Percentiles rank a stretch among this genome's conserved stretches.
Conservation (phyloP, 768 basidiomycete species). For the Collybiopsis confluens region DNA sequence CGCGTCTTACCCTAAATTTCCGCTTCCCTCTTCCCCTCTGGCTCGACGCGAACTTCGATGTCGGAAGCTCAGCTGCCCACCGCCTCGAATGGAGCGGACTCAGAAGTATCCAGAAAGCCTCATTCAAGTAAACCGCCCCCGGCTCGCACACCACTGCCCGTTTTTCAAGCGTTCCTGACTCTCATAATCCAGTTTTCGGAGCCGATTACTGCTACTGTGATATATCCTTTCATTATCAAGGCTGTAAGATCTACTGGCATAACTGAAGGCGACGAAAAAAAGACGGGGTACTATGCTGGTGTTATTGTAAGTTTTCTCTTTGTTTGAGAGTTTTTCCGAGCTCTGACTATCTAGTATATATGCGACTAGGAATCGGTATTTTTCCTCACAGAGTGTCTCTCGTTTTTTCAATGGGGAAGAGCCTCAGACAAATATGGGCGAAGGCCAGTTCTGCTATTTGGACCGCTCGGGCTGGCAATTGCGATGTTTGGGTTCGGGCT, state of each 20-base stretch:
- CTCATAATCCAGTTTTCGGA: conserved; percentile 30
- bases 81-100: too few relatives aligned
- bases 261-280: conserved; percentile 13
- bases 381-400: conserved; percentile 22
- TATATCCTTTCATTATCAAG: conserved; percentile 19
- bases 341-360: neutral
- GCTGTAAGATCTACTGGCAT: conserved; percentile 13
- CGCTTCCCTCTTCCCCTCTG: too few relatives aligned
- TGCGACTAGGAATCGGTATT: conserved; percentile 23
- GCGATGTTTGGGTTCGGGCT: conserved; percentile 25
- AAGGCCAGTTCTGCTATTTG: conserved; percentile 24
- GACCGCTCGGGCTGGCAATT: conserved; percentile 23
- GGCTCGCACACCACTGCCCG: conserved; percentile 38
- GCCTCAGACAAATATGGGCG: conserved; percentile 27
- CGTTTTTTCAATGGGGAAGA: conserved; percentile 24
- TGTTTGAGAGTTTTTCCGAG: neutral
- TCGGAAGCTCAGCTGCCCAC: too few relatives aligned
- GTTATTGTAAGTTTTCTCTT: conserved; percentile 12
- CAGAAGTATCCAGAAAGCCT: too few relatives aligned
- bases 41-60: too few relatives aligned
- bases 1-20: too few relatives aligned
- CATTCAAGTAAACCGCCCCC: too few relatives aligned
- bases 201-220: conserved; percentile 24
- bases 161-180: conserved; percentile 32
- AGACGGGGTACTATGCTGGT: conserved; percentile 19